Base-by-base conservation (phyloP, 495 filamentous ascomycete species). In the Bacidia rubella region DNA sequence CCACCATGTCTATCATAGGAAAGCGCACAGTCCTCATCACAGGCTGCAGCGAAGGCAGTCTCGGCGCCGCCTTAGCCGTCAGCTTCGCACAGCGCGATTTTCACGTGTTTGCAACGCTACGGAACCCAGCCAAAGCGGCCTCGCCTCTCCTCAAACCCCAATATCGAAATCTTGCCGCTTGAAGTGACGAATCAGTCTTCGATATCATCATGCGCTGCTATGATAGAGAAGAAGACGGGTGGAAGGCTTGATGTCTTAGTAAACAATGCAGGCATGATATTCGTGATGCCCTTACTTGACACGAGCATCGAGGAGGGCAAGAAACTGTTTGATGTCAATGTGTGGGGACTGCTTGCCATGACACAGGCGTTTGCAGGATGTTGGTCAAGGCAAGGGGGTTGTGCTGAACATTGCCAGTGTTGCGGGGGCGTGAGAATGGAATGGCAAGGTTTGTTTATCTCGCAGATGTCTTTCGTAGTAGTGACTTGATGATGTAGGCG, bases 31-130 rank as follows among this genome's bases (percentile, higher is more conserved):
- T 63, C 20, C 59, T 78, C 1, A 70, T 76, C 32, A 76, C 72
- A 15, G 72, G 71, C 41, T 75, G 69, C 60, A 70, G 63, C 55
- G 59, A 66, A 39, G 72, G 66, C 22, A 67, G 72, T 47, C 60
- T 74, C 49, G 66, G 73, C 7, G 57, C 61, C 3, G 68, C 70
- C 10, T 57, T 74, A 21, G 72, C 70, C 32, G 56, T 60, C 21
- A 60, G 35, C 27, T 73, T 71, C 56, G 63, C 65, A 46, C 40
- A 59, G 1, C 57, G 59, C 41, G 66, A 65, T 21, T 63, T 64
- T 11, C 57, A 63, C 15, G 71, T 77, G 39, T 74, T 71, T 46
- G 73, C 72, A 0, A 70, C 70, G 9, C 63, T 67, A 21, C 71
- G 74, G 47, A 66, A 70, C 47, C 47, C 60, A 1, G 40, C 62